These are phyloP conservation scores for Suillus fuscotomentosus DNA, from an alignment of 768 basidiomycete species.

Conservation along the genomic window DNA sequence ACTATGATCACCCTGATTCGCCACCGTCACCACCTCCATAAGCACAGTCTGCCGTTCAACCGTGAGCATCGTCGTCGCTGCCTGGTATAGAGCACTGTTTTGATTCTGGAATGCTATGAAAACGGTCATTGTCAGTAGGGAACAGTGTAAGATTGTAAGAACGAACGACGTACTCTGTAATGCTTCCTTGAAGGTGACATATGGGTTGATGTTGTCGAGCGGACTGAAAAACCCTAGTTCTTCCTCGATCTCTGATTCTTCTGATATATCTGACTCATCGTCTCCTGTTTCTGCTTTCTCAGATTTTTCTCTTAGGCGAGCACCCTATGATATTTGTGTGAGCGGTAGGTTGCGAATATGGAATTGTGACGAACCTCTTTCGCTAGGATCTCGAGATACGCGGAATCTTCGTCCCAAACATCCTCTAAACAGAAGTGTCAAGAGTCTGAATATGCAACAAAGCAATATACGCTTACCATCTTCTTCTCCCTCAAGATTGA, in stretches of 20 bases:
- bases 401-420: constrained; percentile 89
- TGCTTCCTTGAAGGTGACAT: constrained; percentile 74
- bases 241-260: constrained; percentile 68
- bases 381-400: constrained; percentile 84
- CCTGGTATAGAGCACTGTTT: constrained; percentile 41
- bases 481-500: constrained; percentile 64
- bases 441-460: background rate
- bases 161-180: constrained; percentile 56
- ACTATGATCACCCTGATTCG: background rate
- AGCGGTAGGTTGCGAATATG: constrained; percentile 1
- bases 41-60: constrained; percentile 67
- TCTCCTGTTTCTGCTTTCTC: constrained; percentile 38
- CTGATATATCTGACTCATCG: constrained; percentile 39
- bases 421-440: constrained; percentile 51
- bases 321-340: constrained; percentile 45
- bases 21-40: background rate
- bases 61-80: constrained; percentile 57
- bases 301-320: constrained; percentile 65
- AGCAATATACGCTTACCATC: constrained; percentile 43
- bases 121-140: constrained; percentile 7
- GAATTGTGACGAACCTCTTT: constrained; percentile 54
- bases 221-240: constrained; percentile 86
- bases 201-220: constrained; percentile 77
- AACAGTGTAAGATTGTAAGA: background rate
- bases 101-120: constrained; percentile 70